Percentiles rank a stretch among this genome's conserved stretches.
Conservation (phyloP, 371 early-diverging fungal genomes). For the Rhizopus stolonifer region DNA sequence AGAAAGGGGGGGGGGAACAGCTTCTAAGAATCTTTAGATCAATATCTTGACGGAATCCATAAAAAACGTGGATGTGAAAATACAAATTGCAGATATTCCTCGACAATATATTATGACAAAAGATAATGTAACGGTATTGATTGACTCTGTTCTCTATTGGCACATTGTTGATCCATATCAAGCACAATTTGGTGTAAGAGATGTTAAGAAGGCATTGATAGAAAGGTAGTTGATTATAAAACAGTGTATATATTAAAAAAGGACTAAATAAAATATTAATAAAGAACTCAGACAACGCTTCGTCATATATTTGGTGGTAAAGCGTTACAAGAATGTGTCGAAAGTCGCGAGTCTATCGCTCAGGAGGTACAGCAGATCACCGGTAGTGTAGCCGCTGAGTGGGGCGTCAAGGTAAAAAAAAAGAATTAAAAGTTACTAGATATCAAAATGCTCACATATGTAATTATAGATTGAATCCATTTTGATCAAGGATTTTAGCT, state of each 20-base stretch:
- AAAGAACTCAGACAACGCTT: conserved; percentile 72
- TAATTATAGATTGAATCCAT: conserved; percentile 71
- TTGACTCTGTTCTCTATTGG: conserved; percentile 90
- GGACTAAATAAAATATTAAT: conserved; percentile 53
- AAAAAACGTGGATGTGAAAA: conserved; percentile 68
- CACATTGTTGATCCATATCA: conserved; percentile 80
- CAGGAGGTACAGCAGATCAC: conserved; percentile 82
- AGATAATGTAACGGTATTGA: conserved; percentile 79
- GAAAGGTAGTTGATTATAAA: conserved; percentile 62
- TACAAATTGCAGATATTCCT: conserved; percentile 75
- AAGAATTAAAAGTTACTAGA: too few species aligned
- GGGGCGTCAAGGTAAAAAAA: conserved; percentile 71
- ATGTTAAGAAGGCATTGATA: conserved; percentile 73
- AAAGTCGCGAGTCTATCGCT: conserved; percentile 85
- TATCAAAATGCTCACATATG: too few species aligned
- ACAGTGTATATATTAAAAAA: not conserved
- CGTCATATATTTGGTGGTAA: conserved; percentile 69
- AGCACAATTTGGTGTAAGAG: conserved; percentile 71
- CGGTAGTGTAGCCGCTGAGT: conserved; percentile 61
- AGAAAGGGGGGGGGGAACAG: too few species aligned
- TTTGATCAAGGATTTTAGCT: conserved; percentile 84
- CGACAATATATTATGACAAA: conserved; percentile 86
- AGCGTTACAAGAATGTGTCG: conserved; percentile 73
- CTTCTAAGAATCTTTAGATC: conserved; percentile 17
- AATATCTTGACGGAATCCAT: conserved; percentile 76